A percentile compares a stretch with the other conserved stretches of the same genome.
Evolutionary conservation across 2,329 filamentous ascomycete genomes (phyloP).

Genomic region (Seiridium cupressi): DNA sequence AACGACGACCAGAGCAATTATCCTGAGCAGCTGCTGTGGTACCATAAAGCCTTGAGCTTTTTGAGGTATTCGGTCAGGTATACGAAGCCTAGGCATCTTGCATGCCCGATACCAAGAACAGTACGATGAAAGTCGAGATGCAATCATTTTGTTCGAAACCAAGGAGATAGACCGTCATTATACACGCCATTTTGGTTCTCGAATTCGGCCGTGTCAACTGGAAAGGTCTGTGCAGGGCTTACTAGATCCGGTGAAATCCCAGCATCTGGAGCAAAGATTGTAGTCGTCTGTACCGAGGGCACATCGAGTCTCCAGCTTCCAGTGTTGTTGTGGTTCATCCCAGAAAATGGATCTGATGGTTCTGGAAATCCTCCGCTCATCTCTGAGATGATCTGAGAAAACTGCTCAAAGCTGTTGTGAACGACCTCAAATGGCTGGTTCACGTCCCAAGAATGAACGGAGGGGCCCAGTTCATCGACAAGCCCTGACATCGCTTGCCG

Average conservation of each 20-base stretch:
- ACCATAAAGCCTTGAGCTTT: no score
- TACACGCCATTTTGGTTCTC: neutral
- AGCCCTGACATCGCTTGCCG: constrained; percentile 1
- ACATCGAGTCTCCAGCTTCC: neutral
- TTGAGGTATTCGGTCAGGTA: no score
- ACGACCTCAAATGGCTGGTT: constrained; percentile 8
- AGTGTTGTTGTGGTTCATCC: neutral
- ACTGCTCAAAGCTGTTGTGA: constrained; percentile 9
- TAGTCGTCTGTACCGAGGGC: neutral
- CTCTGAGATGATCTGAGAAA: constrained; percentile 9
- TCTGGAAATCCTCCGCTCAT: constrained; percentile 4
- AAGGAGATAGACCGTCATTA: neutral
- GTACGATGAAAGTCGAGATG: no score
- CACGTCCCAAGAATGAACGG: constrained; percentile 4
- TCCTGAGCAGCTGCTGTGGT: no score
- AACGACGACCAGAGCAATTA: no score
- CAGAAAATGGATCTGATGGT: neutral
- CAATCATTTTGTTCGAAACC: neutral
- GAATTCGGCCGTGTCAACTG: no score
- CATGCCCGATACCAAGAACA: no score
- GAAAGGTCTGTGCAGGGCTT: neutral
- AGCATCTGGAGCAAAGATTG: neutral
- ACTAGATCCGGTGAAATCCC: neutral
- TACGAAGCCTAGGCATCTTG: no score
- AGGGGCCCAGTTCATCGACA: constrained; percentile 3